A percentile compares a stretch with the other conserved stretches of the same genome.
phyloP scores from a whole-genome alignment of 2,329 filamentous ascomycete genomes.

The Bretziella fagacearum region DNA sequence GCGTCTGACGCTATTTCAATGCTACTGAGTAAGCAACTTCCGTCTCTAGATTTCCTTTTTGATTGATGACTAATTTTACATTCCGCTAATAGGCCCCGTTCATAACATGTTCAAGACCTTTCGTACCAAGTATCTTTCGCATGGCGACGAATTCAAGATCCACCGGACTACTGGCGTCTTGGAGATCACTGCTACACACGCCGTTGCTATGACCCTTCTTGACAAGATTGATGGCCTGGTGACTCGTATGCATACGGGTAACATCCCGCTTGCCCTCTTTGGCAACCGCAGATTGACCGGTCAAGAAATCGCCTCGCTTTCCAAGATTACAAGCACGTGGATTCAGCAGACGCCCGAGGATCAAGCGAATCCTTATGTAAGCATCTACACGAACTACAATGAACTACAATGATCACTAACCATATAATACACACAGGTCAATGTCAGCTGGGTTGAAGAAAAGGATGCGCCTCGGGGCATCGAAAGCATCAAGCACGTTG shows the following conservation, averaged over 20 bases:
- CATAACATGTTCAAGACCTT: slow-evolving; percentile 18
- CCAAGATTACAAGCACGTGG: slow-evolving; percentile 21
- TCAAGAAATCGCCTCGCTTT: slow-evolving; percentile 20
- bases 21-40: slow-evolving; percentile 28
- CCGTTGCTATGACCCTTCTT: slow-evolving; percentile 19
- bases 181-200: slow-evolving; percentile 13
- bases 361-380: slow-evolving; percentile 6
- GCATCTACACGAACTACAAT: not conserved
- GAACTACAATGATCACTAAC: not conserved
- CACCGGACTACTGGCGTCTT: slow-evolving; percentile 14
- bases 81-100: slow-evolving; percentile 2
- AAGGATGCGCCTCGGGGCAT: slow-evolving; percentile 1
- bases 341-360: slow-evolving; percentile 4
- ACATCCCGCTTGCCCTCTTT: slow-evolving; percentile 18
- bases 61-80: not conserved
- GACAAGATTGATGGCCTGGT: slow-evolving; percentile 22
- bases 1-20: slow-evolving; percentile 27
- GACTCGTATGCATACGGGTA: slow-evolving; percentile 18
- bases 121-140: slow-evolving; percentile 21
- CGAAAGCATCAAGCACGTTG: slow-evolving; percentile 13
- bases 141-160: slow-evolving; percentile 10
- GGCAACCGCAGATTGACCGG: slow-evolving; percentile 15
- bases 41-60: not conserved
- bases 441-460: slow-evolving; percentile 12
- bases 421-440: slow-evolving; percentile 3